Evolutionary conservation across 805 yeast species (phyloP).

Genomic region (Yarrowia yakushimensis): DNA sequence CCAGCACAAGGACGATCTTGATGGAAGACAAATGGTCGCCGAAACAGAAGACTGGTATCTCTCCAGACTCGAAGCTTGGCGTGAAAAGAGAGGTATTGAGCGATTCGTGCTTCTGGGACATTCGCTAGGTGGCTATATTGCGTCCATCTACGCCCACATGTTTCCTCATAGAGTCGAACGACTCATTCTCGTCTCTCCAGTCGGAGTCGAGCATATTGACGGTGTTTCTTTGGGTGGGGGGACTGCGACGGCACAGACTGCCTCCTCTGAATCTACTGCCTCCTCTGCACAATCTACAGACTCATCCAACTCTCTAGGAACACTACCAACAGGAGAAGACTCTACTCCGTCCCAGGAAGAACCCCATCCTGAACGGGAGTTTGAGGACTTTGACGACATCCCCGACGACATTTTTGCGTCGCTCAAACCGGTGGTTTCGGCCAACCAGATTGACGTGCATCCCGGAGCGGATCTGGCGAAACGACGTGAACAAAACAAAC

Average conservation of each 20-base stretch:
- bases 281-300: background rate
- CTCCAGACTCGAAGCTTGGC: constrained; percentile 63
- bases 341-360: background rate
- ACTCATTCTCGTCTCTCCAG: constrained; percentile 66
- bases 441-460: constrained; percentile 45
- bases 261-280: too few relatives aligned
- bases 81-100: constrained; percentile 46
- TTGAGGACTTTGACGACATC: constrained; percentile 19
- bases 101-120: constrained; percentile 68
- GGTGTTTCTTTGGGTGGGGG: constrained; percentile 40
- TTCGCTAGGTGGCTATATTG: constrained; percentile 74
- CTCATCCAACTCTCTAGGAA: background rate
- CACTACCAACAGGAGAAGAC: background rate
- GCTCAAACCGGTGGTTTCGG: constrained; percentile 25
- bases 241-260: too few relatives aligned
- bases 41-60: constrained; percentile 42
- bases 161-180: constrained; percentile 54
- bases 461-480: constrained; percentile 36
- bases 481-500: constrained; percentile 36
- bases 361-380: background rate
- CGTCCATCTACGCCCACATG: constrained; percentile 57
- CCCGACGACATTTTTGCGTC: constrained; percentile 25
- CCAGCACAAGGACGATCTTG: constrained; percentile 15
- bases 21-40: constrained; percentile 18
- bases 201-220: constrained; percentile 67